Conservation (phyloP, 208 protist genomes). For the Porcisia deanei region DNA sequence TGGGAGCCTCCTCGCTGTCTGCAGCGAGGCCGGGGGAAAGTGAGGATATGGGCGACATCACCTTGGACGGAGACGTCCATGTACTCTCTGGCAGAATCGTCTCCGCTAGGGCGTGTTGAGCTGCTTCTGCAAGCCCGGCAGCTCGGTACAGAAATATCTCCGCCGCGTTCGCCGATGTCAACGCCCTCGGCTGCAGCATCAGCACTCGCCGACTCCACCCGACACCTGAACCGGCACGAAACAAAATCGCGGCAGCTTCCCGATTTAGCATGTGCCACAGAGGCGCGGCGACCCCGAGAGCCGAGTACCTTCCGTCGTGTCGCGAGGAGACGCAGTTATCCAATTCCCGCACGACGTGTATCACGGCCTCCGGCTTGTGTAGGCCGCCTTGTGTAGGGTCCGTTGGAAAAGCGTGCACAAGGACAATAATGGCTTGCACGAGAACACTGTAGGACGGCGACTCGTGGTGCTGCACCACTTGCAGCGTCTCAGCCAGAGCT, state of each 20-base stretch:
- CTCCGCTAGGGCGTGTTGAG: not conserved
- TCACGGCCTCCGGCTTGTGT: not conserved
- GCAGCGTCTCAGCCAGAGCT: constrained; percentile 15
- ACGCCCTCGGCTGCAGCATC: not conserved
- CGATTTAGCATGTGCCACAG: constrained; percentile 21
- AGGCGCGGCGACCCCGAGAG: constrained; percentile 1
- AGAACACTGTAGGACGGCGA: constrained; percentile 19
- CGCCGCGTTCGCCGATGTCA: not conserved
- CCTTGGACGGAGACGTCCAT: not conserved
- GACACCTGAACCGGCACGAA: constrained; percentile 18
- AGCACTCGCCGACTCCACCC: constrained; percentile 25
- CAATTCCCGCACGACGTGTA: constrained; percentile 8
- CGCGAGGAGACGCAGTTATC: not conserved
- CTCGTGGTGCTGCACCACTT: constrained; percentile 31
- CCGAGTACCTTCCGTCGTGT: not conserved
- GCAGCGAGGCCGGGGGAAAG: not conserved
- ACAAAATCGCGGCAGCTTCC: constrained; percentile 3
- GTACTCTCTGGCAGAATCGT: not conserved
- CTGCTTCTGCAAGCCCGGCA: constrained; percentile 12
- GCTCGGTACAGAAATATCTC: constrained; percentile 6
- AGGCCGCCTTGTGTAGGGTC: not conserved
- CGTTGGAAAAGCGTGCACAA: constrained; percentile 23
- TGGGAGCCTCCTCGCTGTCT: not conserved
- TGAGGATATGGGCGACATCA: not conserved
- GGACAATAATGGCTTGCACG: constrained; percentile 7